phyloP scores from a whole-genome alignment of 495 filamentous ascomycete species.

The Penicillium salamii region DNA sequence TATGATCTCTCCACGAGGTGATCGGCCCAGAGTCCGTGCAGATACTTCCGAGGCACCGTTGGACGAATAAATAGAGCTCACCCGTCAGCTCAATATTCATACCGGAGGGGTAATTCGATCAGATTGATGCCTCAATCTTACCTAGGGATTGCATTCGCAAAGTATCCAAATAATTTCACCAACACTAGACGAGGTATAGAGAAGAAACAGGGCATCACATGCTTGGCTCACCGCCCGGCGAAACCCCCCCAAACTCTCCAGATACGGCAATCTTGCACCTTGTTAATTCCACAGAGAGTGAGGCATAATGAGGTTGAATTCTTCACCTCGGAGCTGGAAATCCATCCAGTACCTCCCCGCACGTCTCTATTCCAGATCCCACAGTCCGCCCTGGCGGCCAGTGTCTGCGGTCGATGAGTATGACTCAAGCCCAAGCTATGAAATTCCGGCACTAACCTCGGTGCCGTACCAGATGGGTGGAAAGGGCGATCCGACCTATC shows the following conservation, averaged over 20 bases:
- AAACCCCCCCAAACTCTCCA: background rate
- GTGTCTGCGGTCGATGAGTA: slow-evolving; percentile 87
- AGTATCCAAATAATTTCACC: too few species aligned
- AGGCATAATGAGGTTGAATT: slow-evolving; percentile 36
- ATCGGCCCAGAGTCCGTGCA: background rate
- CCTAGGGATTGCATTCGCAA: too few species aligned
- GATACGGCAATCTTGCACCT: background rate
- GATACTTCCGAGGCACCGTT: background rate
- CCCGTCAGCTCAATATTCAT: too few species aligned
- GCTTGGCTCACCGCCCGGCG: slow-evolving; percentile 10
- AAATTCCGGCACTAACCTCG: slow-evolving; percentile 4
- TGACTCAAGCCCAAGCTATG: slow-evolving; percentile 7
- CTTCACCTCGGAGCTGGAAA: slow-evolving; percentile 33
- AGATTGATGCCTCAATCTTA: too few species aligned
- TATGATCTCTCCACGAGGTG: background rate
- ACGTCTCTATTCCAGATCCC: slow-evolving; percentile 29
- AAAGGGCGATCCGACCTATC: slow-evolving; percentile 79
- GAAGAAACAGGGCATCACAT: slow-evolving; percentile 1
- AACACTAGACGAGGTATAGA: too few species aligned
- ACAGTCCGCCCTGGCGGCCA: slow-evolving; percentile 69
- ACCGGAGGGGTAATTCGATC: too few species aligned
- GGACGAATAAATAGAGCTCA: background rate
- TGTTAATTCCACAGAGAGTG: slow-evolving; percentile 10
- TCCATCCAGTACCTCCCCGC: slow-evolving; percentile 18
- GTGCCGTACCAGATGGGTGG: slow-evolving; percentile 66